Conservation (phyloP, 352 stramenopile genomes). For the Phytopythium mirpurense region DNA sequence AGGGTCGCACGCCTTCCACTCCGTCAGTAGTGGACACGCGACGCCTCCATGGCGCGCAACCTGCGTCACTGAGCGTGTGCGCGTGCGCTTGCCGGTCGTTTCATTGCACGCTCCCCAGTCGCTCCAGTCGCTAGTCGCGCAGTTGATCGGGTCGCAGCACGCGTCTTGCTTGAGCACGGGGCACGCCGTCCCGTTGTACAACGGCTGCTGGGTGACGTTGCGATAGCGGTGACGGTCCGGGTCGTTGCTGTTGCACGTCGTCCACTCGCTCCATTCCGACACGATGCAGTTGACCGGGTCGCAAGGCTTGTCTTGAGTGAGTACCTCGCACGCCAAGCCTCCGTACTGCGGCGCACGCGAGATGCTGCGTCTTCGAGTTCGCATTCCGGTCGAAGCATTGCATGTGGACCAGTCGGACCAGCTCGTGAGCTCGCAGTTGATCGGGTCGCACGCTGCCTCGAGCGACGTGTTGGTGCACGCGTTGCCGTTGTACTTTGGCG, state of each 20-base stretch:
- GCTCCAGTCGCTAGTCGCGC: constrained; percentile 27
- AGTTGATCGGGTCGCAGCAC: constrained; percentile 40
- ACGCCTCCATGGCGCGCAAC: constrained; percentile 22
- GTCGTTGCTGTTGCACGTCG: constrained; percentile 45
- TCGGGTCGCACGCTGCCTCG: constrained; percentile 35
- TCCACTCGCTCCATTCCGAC: constrained; percentile 41
- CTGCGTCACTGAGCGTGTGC: constrained; percentile 21
- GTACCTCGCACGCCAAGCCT: constrained; percentile 22
- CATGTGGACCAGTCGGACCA: constrained; percentile 43
- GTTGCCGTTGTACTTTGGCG: constrained; percentile 26
- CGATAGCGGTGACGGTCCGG: constrained; percentile 29
- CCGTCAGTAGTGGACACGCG: constrained; percentile 21
- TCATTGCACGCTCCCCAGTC: constrained; percentile 43
- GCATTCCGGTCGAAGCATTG: constrained; percentile 28
- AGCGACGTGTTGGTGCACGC: constrained; percentile 21
- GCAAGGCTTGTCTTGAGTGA: constrained; percentile 39
- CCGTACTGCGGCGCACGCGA: constrained; percentile 29
- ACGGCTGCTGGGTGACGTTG: constrained; percentile 21
- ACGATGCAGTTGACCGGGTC: constrained; percentile 38
- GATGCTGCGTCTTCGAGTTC: constrained; percentile 28
- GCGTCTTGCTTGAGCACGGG: constrained; percentile 26
- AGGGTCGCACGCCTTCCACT: constrained; percentile 36
- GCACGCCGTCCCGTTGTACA: constrained; percentile 29
- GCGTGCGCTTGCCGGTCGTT: constrained; percentile 28
- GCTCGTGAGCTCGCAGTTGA: constrained; percentile 33